phyloP scores from a whole-genome alignment of 1,139 yeast species.

The Candida neerlandica region DNA sequence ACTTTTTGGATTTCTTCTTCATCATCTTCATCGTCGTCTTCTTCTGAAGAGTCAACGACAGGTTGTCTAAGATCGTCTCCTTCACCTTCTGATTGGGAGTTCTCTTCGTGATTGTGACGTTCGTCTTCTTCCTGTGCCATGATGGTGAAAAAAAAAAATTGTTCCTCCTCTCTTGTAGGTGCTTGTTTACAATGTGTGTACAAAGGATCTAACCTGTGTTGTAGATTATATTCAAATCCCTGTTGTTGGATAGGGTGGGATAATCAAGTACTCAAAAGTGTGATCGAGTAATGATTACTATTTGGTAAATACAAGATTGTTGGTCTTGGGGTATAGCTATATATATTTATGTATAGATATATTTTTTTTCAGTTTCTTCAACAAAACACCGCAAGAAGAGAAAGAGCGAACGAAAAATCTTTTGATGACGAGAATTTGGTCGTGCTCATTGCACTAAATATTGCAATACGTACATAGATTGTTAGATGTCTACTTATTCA shows the following conservation, averaged over 20 bases:
- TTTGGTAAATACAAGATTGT: background rate
- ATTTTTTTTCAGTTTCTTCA: background rate
- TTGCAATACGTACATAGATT: too few relatives aligned
- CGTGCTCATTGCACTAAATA: background rate
- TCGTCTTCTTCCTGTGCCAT: conserved; percentile 30
- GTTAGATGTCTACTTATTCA: conserved; percentile 17
- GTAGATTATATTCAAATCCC: too few relatives aligned
- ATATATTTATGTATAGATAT: background rate
- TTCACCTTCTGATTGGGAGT: conserved; percentile 37
- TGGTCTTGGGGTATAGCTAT: background rate
- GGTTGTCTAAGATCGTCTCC: conserved; percentile 39
- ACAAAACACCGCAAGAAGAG: background rate
- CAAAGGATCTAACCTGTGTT: too few relatives aligned
- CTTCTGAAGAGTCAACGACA: conserved; percentile 67
- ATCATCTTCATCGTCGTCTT: conserved; percentile 73
- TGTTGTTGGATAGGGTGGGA: too few relatives aligned
- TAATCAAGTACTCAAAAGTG: background rate
- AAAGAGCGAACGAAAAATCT: conserved; percentile 2
- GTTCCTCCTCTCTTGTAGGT: background rate
- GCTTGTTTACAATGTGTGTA: too few relatives aligned
- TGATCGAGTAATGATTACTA: background rate
- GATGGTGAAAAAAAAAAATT: background rate
- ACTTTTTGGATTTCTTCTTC: conserved; percentile 76
- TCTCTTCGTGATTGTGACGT: conserved; percentile 26
- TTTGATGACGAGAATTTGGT: background rate